phyloP scores from a whole-genome alignment of 2,329 filamentous ascomycete genomes.

The Clarireedia homoeocarpa region DNA sequence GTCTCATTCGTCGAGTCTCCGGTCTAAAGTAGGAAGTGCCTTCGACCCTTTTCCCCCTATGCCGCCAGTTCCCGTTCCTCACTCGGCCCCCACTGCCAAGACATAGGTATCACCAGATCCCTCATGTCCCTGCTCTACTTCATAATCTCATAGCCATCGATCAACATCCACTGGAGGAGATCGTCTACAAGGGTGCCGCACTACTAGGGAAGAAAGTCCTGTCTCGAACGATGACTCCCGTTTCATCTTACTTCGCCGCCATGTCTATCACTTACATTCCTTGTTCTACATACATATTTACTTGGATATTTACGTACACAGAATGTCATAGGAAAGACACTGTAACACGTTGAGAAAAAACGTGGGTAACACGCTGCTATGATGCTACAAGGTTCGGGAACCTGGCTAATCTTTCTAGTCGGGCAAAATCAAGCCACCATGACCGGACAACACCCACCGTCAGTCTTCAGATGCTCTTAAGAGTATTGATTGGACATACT shows the following conservation, averaged over 20 bases:
- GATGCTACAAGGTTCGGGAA: background rate
- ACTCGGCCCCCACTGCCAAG: background rate
- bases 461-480: background rate
- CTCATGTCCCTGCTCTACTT: background rate
- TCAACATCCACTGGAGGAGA: too few relatives aligned
- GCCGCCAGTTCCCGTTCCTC: background rate
- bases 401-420: background rate
- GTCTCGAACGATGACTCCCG: background rate
- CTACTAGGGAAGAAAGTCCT: background rate
- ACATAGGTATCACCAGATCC: background rate
- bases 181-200: background rate
- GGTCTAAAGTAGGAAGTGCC: background rate
- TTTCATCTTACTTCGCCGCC: background rate
- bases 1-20: background rate
- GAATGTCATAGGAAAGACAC: too few relatives aligned
- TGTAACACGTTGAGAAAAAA: background rate
- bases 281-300: background rate
- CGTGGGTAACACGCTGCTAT: slow-evolving; percentile 3
- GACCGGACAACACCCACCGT: background rate
- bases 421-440: background rate
- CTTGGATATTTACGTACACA: background rate
- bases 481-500: too few relatives aligned
- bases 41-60: background rate
- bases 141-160: background rate
- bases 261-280: background rate